Base-by-base conservation (phyloP, 306 rosid species). In the Vicia faba region DNA sequence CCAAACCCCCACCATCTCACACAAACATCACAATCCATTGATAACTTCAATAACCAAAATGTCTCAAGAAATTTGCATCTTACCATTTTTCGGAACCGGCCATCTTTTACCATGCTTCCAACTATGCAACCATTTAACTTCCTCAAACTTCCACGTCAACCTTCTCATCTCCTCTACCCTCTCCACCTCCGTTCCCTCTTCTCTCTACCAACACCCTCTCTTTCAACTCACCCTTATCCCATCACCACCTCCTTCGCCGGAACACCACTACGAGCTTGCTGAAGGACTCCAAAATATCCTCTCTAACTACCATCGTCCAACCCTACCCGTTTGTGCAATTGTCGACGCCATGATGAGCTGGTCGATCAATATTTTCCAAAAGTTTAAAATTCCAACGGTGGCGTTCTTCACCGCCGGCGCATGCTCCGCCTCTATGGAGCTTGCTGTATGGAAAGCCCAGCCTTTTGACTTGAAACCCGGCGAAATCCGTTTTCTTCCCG, bases 21-120 rank as follows among this genome's bases (percentile, higher is more conserved):
- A 51, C 7, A 46, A 15, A 11, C 35, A 53, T n/a, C 1, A 10
- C 31, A 10, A 19, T 53, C 15, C 33, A 53, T 20, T 53, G 8
- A 20, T 23, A 53, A 5, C 39, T 20, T n/a, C 26, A 28, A 14
- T 45, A 45, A 2, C 4, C 8, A 31, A n/a, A 15, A 81, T 79
- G 91, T 38, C 82, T 4, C 46, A 14, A 38, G 87, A 87, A 75
- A 81, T 87, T 41, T 85, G 81, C 76, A 51, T 87, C 0, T 44
- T 83, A 13, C 87, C 96, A 4, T 79, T 81, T 20, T 79, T 80
- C 7, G 93, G 89, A 50, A 86, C 85, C 59, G 91, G 96, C 26
- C 96, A 89, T 74, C 72, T 89, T 19, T 71, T 87, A 26, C 96
- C 93, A 0, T 65, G 77, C 58, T 55, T 87, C 12, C 87, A 89